Evolutionary conservation across 257 asterid species (phyloP).

Genomic region (Datura wrightii): DNA sequence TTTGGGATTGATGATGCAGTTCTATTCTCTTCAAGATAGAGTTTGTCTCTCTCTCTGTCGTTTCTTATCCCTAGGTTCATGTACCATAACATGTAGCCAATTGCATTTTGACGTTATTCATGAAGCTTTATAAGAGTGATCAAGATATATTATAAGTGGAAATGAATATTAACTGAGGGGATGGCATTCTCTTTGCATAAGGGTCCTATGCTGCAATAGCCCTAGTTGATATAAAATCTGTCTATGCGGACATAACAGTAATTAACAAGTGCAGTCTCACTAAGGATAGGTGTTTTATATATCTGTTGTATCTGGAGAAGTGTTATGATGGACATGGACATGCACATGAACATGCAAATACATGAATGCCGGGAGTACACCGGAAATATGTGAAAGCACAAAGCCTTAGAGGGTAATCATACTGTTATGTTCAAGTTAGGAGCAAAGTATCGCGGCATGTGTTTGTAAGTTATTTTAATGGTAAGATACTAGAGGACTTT

Average conservation of each 20-base stretch:
- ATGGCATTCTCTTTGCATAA: background rate
- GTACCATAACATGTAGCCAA: background rate
- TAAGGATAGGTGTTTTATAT: background rate
- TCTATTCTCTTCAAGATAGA: slow-evolving; percentile 9
- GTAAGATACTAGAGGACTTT: background rate
- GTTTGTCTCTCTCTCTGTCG: background rate
- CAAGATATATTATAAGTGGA: background rate
- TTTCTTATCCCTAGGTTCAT: slow-evolving; percentile 14
- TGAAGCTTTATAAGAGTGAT: background rate
- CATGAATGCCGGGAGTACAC: background rate
- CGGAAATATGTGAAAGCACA: background rate
- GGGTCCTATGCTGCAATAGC: background rate
- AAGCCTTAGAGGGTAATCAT: background rate
- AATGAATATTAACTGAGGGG: background rate
- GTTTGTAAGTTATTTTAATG: background rate
- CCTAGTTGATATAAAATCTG: slow-evolving; percentile 18
- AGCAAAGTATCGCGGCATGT: slow-evolving; percentile 24
- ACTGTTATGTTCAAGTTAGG: background rate
- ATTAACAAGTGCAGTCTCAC: background rate
- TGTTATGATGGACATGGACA: slow-evolving; percentile 1
- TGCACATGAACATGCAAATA: background rate
- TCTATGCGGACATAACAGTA: background rate
- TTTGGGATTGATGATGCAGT: slow-evolving; percentile 10
- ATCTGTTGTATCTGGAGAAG: background rate
- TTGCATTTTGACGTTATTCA: background rate